Conservation (phyloP, 441 rosid genomes). For the Eruca vesicaria region DNA sequence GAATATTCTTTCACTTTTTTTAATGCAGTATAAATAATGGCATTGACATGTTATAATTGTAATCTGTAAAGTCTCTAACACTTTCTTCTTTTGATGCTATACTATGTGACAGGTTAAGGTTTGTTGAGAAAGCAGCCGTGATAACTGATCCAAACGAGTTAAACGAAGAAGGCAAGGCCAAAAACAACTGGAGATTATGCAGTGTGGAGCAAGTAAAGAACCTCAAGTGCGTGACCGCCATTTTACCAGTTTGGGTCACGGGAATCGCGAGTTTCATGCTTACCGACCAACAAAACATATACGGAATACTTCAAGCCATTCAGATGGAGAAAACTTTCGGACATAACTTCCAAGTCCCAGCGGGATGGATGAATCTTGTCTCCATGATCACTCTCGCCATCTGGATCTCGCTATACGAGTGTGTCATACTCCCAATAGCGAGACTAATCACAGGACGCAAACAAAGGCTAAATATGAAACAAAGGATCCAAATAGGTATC, state of each 20-base stretch:
- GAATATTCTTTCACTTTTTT: background rate
- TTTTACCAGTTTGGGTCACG: slow-evolving; percentile 45
- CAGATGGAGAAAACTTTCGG: slow-evolving; percentile 40
- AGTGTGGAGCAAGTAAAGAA: slow-evolving; percentile 43
- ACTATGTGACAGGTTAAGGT: slow-evolving; percentile 31
- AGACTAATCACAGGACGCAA: slow-evolving; percentile 33
- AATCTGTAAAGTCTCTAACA: background rate
- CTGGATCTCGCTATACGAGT: slow-evolving; percentile 64
- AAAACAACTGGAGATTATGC: slow-evolving; percentile 43
- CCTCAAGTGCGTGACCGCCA: slow-evolving; percentile 37
- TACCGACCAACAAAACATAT: slow-evolving; percentile 44
- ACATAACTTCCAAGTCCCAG: slow-evolving; percentile 41
- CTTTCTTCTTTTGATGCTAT: background rate
- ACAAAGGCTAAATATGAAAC: slow-evolving; percentile 39
- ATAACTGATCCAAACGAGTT: slow-evolving; percentile 36
- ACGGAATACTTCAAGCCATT: slow-evolving; percentile 46
- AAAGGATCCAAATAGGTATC: slow-evolving; percentile 54
- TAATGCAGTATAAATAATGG: background rate
- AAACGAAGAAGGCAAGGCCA: slow-evolving; percentile 31
- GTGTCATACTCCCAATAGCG: slow-evolving; percentile 30
- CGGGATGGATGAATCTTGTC: slow-evolving; percentile 57
- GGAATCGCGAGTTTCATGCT: slow-evolving; percentile 44
- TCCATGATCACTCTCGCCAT: slow-evolving; percentile 61
- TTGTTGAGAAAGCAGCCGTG: slow-evolving; percentile 44
- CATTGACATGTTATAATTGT: background rate